These are phyloP conservation scores for Penicillium crustosum DNA, from an alignment of 2,329 filamentous ascomycete genomes.

Conservation along the genomic window DNA sequence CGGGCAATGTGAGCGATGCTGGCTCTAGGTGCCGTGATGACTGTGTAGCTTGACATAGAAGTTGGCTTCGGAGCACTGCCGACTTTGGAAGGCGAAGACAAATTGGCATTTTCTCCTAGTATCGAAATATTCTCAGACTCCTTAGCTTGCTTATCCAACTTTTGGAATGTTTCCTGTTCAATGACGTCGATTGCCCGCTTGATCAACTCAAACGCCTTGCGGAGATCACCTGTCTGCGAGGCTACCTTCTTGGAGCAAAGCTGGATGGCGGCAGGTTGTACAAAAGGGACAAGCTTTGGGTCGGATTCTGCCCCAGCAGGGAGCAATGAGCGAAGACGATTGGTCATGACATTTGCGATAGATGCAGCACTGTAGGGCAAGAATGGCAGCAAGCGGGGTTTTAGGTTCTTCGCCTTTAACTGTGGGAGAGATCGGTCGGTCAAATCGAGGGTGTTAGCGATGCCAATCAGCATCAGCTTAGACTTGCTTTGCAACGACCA, in stretches of 20 bases:
- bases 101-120: constrained; percentile 77
- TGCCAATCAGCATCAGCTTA: constrained; percentile 79
- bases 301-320: constrained; percentile 47
- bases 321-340: constrained; percentile 74
- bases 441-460: constrained; percentile 92
- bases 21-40: constrained; percentile 80
- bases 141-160: constrained; percentile 62
- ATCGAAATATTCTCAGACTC: constrained; percentile 65
- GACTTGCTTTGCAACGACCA: constrained; percentile 86
- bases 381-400: constrained; percentile 85
- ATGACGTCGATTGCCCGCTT: constrained; percentile 85
- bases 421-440: constrained; percentile 93
- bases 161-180: constrained; percentile 77
- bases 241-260: constrained; percentile 94
- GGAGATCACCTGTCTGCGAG: constrained; percentile 87
- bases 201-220: constrained; percentile 94
- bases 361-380: constrained; percentile 86
- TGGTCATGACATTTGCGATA: constrained; percentile 82
- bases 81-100: constrained; percentile 52
- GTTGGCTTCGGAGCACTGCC: constrained; percentile 44
- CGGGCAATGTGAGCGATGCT: constrained; percentile 89
- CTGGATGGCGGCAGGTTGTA: constrained; percentile 90
- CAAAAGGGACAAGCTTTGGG: constrained; percentile 72
- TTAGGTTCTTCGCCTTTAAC: constrained; percentile 87
- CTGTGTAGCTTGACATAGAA: constrained; percentile 57